Percentiles rank a stretch among this genome's conserved stretches.
These are phyloP conservation scores for Barnettozyma sucrosica DNA, from an alignment of 805 yeast genomes.

Conservation along the genomic window DNA sequence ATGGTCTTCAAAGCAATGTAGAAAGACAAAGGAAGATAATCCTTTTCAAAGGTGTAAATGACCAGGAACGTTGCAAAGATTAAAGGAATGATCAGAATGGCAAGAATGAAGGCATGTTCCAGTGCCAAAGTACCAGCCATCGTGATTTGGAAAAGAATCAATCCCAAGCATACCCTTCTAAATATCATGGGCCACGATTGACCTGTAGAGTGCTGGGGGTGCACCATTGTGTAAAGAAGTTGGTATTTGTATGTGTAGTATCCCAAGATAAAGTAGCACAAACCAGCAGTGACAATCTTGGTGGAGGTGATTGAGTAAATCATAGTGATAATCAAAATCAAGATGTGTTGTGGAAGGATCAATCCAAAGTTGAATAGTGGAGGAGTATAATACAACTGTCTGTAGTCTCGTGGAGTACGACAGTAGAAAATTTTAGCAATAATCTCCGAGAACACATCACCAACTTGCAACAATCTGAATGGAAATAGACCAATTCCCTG, in stretches of 20 bases:
- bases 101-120: conserved; percentile 71
- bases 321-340: conserved; percentile 78
- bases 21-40: conserved; percentile 73
- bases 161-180: conserved; percentile 75
- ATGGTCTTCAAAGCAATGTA: conserved; percentile 87
- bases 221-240: conserved; percentile 83
- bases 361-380: conserved; percentile 91
- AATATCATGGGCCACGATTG: conserved; percentile 91
- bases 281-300: conserved; percentile 79
- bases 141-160: conserved; percentile 79
- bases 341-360: conserved; percentile 84
- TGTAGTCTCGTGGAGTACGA: conserved; percentile 78
- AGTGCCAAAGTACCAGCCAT: conserved; percentile 84
- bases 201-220: conserved; percentile 95
- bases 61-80: conserved; percentile 62
- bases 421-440: conserved; percentile 49
- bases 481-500: conserved; percentile 91
- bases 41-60: conserved; percentile 76
- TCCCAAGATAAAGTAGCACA: conserved; percentile 78
- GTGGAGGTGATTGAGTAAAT: conserved; percentile 89
- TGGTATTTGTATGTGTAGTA: conserved; percentile 89
- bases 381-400: conserved; percentile 66
- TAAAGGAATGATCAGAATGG: conserved; percentile 68
- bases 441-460: conserved; percentile 69
- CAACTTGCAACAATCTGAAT: conserved; percentile 71